These are phyloP conservation scores for Globisporangium viniferum DNA, from an alignment of 352 stramenopile genomes.

Conservation along the genomic window DNA sequence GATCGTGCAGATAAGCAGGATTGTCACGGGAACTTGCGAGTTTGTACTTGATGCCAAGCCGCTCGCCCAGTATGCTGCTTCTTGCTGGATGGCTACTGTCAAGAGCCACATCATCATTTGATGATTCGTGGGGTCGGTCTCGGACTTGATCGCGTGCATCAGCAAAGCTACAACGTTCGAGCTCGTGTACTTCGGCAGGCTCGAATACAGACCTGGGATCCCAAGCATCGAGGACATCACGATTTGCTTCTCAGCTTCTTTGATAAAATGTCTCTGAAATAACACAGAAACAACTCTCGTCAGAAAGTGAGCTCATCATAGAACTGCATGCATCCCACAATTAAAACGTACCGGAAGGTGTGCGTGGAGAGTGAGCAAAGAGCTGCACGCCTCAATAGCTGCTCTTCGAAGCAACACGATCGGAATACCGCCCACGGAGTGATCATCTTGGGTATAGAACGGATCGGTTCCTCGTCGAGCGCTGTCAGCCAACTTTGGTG, in stretches of 20 bases:
- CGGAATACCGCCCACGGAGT: constrained; percentile 68
- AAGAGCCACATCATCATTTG: constrained; percentile 89
- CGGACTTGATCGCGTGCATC: constrained; percentile 79
- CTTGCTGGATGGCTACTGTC: constrained; percentile 82
- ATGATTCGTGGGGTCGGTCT: constrained; percentile 83
- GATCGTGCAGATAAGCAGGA: constrained; percentile 81
- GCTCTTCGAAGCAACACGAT: constrained; percentile 70
- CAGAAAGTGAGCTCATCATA: not conserved
- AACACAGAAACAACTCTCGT: not conserved
- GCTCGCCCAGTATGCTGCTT: constrained; percentile 81
- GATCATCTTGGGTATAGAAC: constrained; percentile 59
- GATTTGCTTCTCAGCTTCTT: constrained; percentile 73
- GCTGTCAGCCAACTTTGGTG: constrained; percentile 30
- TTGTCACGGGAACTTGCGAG: constrained; percentile 83
- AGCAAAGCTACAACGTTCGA: constrained; percentile 83
- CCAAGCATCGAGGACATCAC: constrained; percentile 60
- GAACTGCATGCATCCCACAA: not conserved
- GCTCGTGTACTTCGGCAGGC: constrained; percentile 77
- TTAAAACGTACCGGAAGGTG: constrained; percentile 55
- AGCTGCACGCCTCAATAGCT: constrained; percentile 79
- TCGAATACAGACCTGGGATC: constrained; percentile 74
- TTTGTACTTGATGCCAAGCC: constrained; percentile 78
- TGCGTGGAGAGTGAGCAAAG: constrained; percentile 75
- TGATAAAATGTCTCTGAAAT: constrained; percentile 58
- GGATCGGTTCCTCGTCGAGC: constrained; percentile 34